Evolutionary conservation across 2,329 filamentous ascomycete species (phyloP).

Genomic region (Talaromyces rugulosus): DNA sequence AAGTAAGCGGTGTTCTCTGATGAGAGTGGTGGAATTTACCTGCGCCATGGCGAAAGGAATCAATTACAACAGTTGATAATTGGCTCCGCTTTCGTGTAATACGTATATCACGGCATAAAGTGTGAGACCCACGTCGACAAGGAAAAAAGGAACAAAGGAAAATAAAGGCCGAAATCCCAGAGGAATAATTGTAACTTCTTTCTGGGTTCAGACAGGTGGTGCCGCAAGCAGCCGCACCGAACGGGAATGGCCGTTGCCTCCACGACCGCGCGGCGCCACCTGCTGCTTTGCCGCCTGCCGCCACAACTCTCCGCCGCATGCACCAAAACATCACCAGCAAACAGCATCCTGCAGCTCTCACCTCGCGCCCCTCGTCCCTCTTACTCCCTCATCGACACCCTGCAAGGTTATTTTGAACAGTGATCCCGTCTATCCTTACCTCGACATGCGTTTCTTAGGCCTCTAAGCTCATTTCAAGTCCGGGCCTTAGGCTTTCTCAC

Average conservation of each 20-base stretch:
- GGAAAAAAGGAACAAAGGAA: neutral
- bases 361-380: neutral
- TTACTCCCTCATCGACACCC: neutral
- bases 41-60: constrained; percentile 17
- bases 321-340: constrained; percentile 21
- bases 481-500: constrained; percentile 3
- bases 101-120: neutral
- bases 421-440: neutral
- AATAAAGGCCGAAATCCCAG: neutral
- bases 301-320: constrained; percentile 7
- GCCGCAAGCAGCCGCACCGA: neutral
- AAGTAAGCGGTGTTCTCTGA: constrained; percentile 8
- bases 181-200: neutral
- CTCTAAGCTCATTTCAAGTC: constrained; percentile 3
- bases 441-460: constrained; percentile 7
- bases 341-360: neutral
- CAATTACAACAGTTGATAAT: neutral
- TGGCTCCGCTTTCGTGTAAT: neutral
- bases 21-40: constrained; percentile 10
- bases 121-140: neutral
- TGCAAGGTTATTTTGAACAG: neutral
- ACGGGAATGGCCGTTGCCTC: constrained; percentile 26
- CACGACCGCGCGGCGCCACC: constrained; percentile 19
- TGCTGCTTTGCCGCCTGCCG: constrained; percentile 19
- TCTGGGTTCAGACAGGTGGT: neutral